Evolutionary conservation across 345 rosid species (phyloP).

Genomic region (Pistacia atlantica): DNA sequence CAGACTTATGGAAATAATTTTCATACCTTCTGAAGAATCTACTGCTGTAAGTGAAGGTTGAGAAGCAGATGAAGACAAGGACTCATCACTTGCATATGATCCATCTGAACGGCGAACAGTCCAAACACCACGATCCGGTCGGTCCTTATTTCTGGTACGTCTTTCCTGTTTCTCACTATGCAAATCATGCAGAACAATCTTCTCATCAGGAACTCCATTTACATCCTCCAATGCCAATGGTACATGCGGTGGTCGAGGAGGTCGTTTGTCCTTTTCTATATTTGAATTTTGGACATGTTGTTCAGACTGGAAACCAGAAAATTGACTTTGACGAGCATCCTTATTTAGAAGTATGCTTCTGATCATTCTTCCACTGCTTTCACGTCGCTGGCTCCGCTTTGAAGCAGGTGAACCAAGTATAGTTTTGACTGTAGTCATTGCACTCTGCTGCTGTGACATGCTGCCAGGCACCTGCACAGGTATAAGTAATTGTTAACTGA

Average conservation of each 20-base stretch:
- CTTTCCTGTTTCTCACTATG: conserved; percentile 55
- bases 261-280: conserved; percentile 50
- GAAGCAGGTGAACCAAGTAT: conserved; percentile 31
- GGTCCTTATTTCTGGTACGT: conserved; percentile 57
- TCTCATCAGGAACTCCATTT: conserved; percentile 48
- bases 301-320: conserved; percentile 43
- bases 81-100: conserved; percentile 60
- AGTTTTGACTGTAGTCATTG: conserved; percentile 35
- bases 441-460: conserved; percentile 33
- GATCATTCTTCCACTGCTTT: conserved; percentile 44
- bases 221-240: conserved; percentile 44
- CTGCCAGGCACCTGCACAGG: conserved; percentile 30
- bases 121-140: conserved; percentile 69
- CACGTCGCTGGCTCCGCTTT: conserved; percentile 51
- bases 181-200: conserved; percentile 39
- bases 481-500: not conserved
- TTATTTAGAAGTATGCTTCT: conserved; percentile 50
- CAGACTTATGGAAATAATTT: not conserved
- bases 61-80: conserved; percentile 39
- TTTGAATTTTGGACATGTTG: conserved; percentile 38
- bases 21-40: conserved; percentile 39
- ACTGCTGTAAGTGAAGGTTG: conserved; percentile 28
- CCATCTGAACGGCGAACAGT: conserved; percentile 64
- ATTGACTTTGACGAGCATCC: conserved; percentile 48
- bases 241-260: conserved; percentile 41